phyloP scores from a whole-genome alignment of 129 eudicot genomes.

The Lactuca sativa region DNA sequence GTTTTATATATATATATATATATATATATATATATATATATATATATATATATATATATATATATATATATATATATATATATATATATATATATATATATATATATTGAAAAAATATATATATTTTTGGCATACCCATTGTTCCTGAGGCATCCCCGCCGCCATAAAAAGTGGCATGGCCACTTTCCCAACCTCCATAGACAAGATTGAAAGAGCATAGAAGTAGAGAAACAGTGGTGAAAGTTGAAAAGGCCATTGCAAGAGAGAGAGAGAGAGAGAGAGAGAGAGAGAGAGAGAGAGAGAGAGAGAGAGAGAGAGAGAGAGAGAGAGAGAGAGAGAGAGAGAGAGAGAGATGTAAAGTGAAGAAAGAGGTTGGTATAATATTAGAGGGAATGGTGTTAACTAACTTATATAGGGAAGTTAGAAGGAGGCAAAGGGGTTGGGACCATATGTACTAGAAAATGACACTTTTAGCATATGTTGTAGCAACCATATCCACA shows the following conservation, averaged over 20 bases:
- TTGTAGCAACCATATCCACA: constrained; percentile 5
- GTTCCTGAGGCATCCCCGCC: constrained; percentile 94
- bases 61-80: too few species aligned
- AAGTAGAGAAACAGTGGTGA: constrained; percentile 39
- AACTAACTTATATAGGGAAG: constrained; percentile 52
- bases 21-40: too few species aligned
- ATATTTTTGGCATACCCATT: constrained; percentile 64
- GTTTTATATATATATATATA: too few species aligned
- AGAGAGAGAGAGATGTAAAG: background rate
- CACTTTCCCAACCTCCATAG: constrained; percentile 72
- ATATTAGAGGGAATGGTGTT: constrained; percentile 26
- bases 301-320: background rate
- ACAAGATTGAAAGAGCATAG: constrained; percentile 35
- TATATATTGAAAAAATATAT: too few species aligned
- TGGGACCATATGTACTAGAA: constrained; percentile 26
- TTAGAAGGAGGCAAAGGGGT: constrained; percentile 21
- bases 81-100: too few species aligned
- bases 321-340: too few species aligned
- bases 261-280: constrained; percentile 6
- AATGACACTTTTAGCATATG: constrained; percentile 30
- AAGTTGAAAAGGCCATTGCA: constrained; percentile 46
- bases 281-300: constrained; percentile 10
- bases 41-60: too few species aligned
- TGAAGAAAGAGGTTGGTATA: constrained; percentile 16
- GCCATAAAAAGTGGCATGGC: constrained; percentile 85